Base-by-base conservation (phyloP, 2,329 filamentous ascomycete species). In the Akanthomyces muscarius region DNA sequence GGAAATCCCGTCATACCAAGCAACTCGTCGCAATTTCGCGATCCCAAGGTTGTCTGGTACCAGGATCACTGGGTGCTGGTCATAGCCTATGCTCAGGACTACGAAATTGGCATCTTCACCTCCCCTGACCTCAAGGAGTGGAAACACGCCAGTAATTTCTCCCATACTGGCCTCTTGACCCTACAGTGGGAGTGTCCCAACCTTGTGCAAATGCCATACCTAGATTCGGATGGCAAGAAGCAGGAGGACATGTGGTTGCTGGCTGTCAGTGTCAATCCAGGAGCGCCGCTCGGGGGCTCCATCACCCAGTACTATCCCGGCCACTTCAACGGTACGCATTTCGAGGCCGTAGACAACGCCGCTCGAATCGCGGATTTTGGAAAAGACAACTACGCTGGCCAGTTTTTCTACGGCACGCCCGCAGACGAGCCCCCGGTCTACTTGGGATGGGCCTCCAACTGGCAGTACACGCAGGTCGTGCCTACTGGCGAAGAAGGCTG, bases 131-230 rank as follows among this genome's bases (percentile, higher is more conserved):
- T 89, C 7, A 83, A 78, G 52, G 72, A 79, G 8, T 89, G 86
- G 87, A 83, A 77, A 0, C 64, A 69, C 2, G 66, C 64, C 0
- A 42, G 82, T 63, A 88, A 88, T 70, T 87, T 88, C 69, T 80
- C 81, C 3, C 73, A 79, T 63, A 72, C 79, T 52, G 83, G 81
- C 18, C 74, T 84, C 2, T 76, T 82, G 3, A 86, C 81, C 5
- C 68, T 80, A 1, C 83, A 87, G 68, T 88, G 86, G 68, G 86
- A 89, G 71, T 88, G 86, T 58, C 86, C 86, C 0, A 88, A 87
- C 66, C 71, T 89, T 44, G 78, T 88, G 1, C 74, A 78, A 38
- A 80, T 89, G 62, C 83, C 82, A 0, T 66, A 76, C 64, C 60
- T 73, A 4, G 75, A 79, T 51, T 73, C 78, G 23, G 67, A 72